Conservation (phyloP, 192 early-diverging fungal species). For the Bifiguratus adelaidae region DNA sequence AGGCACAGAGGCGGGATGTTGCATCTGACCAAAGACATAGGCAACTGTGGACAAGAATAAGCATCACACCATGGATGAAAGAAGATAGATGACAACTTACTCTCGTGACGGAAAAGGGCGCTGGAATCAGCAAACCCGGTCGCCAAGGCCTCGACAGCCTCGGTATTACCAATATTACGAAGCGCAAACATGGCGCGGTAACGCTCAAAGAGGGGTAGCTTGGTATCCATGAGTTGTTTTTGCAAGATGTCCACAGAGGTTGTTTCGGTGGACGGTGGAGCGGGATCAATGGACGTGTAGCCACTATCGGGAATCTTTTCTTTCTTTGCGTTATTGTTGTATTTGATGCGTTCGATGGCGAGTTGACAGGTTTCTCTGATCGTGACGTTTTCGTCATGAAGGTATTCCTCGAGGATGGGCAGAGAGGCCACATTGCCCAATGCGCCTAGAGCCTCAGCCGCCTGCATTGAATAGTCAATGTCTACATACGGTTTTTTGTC, state of each 20-base stretch:
- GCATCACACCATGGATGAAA: not conserved
- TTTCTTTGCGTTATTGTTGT: conserved; percentile 50
- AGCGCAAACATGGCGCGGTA: conserved; percentile 94
- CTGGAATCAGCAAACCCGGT: conserved; percentile 72
- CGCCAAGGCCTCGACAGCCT: conserved; percentile 74
- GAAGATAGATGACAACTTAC: conserved; percentile 18
- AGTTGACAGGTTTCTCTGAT: conserved; percentile 87
- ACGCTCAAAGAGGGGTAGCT: conserved; percentile 75
- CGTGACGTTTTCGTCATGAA: conserved; percentile 52
- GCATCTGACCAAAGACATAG: conserved; percentile 97
- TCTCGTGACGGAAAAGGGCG: conserved; percentile 90
- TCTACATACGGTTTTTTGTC: not conserved
- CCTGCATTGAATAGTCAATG: conserved; percentile 22
- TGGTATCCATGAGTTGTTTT: conserved; percentile 50
- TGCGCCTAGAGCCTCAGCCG: conserved; percentile 93
- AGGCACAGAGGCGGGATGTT: conserved; percentile 83
- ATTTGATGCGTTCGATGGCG: conserved; percentile 78
- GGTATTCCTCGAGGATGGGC: conserved; percentile 63
- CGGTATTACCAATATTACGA: conserved; percentile 73
- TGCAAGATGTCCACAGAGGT: conserved; percentile 57
- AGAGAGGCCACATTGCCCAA: conserved; percentile 64
- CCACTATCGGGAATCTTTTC: conserved; percentile 25
- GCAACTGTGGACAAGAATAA: conserved; percentile 32
- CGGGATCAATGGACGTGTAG: conserved; percentile 87
- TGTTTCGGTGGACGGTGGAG: conserved; percentile 59